phyloP scores from a whole-genome alignment of 2,329 filamentous ascomycete genomes.

The Cladosporium austrohemisphaericum region DNA sequence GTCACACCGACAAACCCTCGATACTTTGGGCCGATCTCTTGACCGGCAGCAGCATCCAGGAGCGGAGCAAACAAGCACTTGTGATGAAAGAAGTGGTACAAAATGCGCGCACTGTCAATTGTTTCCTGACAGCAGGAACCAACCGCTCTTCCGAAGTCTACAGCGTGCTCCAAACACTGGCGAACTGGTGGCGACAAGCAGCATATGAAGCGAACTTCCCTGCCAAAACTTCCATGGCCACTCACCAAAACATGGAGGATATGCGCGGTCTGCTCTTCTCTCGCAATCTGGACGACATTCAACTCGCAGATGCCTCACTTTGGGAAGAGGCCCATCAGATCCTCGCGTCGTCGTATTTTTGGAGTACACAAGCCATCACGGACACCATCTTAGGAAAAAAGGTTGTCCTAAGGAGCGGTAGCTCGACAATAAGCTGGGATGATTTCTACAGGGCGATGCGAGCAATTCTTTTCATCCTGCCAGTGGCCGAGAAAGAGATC shows the following conservation, averaged over 20 bases:
- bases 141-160: not conserved
- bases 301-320: not conserved
- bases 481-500: not conserved
- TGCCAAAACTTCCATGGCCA: not conserved
- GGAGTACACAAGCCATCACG: slow-evolving; percentile 2
- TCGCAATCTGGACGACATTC: not conserved
- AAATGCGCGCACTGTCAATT: not conserved
- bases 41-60: slow-evolving; percentile 6
- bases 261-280: not conserved
- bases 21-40: slow-evolving; percentile 13
- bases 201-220: not conserved
- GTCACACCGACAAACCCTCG: not conserved
- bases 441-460: not conserved
- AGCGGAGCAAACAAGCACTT: slow-evolving; percentile 11
- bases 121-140: not conserved
- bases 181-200: slow-evolving; percentile 9
- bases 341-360: slow-evolving; percentile 10
- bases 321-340: not conserved
- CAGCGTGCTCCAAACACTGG: slow-evolving; percentile 8
- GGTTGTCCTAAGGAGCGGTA: not conserved
- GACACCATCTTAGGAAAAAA: slow-evolving; percentile 13
- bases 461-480: not conserved
- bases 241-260: slow-evolving; percentile 6
- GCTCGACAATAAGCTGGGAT: not conserved
- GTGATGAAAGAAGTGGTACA: slow-evolving; percentile 10